Evolutionary conservation across 179 eudicot genomes (phyloP).

Genomic region (Gypsophila paniculata): DNA sequence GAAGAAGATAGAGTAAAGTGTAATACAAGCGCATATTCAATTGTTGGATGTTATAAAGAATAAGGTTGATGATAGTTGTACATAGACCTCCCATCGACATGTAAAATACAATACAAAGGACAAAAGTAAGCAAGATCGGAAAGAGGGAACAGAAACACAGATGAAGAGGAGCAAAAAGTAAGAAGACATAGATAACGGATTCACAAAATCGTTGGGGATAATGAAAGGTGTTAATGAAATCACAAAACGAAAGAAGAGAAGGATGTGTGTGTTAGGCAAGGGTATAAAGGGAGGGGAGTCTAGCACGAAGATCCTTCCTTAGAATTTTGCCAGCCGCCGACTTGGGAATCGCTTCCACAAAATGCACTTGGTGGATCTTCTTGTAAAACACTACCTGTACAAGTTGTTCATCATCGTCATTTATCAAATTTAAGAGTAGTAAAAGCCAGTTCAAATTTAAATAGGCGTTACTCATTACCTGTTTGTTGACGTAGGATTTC

Average conservation of each 20-base stretch:
- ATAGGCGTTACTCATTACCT: constrained; percentile 17
- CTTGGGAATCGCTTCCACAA: constrained; percentile 67
- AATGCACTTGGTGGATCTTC: constrained; percentile 68
- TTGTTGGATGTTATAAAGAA: background rate
- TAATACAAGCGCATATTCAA: background rate
- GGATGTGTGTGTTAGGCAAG: background rate
- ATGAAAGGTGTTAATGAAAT: no score
- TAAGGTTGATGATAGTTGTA: background rate
- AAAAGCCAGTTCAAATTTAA: background rate
- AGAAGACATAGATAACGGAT: background rate
- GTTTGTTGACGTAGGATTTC: constrained; percentile 26
- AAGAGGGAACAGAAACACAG: constrained; percentile 1
- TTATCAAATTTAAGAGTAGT: background rate
- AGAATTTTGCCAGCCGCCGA: constrained; percentile 78
- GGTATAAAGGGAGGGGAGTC: constrained; percentile 25
- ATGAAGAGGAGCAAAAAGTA: background rate
- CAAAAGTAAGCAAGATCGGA: constrained; percentile 9
- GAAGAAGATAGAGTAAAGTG: background rate
- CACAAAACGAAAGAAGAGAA: no score
- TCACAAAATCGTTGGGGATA: constrained; percentile 5
- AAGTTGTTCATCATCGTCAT: background rate
- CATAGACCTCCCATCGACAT: no score
- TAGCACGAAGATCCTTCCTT: constrained; percentile 72
- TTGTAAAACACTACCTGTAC: constrained; percentile 84
- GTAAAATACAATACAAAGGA: background rate